phyloP scores from a whole-genome alignment of 2,329 filamentous ascomycete species.

The Diatrype stigma region DNA sequence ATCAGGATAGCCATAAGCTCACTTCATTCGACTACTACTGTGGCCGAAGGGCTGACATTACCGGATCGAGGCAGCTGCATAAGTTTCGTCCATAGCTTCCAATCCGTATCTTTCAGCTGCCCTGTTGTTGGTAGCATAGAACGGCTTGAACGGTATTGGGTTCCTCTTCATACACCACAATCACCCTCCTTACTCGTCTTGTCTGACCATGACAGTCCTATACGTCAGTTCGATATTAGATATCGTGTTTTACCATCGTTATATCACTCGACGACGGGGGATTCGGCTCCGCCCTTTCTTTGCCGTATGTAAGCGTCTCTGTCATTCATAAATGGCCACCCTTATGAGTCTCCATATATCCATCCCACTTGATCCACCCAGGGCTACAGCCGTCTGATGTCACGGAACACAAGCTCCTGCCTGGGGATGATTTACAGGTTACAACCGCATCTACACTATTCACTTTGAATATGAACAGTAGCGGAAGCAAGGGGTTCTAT shows the following conservation, averaged over 20 bases:
- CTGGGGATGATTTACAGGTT: background rate
- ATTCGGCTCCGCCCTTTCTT: background rate
- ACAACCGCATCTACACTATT: no score
- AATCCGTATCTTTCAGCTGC: background rate
- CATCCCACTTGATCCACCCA: background rate
- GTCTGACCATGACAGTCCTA: background rate
- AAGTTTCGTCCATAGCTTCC: background rate
- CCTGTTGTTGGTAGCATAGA: background rate
- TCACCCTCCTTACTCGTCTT: background rate
- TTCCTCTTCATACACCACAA: background rate
- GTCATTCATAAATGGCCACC: background rate
- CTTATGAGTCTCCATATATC: background rate
- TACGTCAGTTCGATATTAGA: background rate
- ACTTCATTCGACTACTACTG: background rate
- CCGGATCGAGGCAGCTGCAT: background rate
- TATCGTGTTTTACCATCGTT: background rate
- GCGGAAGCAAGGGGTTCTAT: background rate
- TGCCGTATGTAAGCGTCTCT: background rate
- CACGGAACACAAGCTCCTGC: background rate
- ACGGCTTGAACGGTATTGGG: background rate
- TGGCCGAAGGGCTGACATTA: background rate
- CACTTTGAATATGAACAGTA: background rate
- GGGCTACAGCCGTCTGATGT: background rate
- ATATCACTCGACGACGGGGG: background rate
- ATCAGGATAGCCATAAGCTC: background rate